Percentiles rank a stretch among this genome's conserved stretches.
These are phyloP conservation scores for Diaporthe destruens DNA, from an alignment of 2,329 filamentous ascomycete species.

Conservation along the genomic window DNA sequence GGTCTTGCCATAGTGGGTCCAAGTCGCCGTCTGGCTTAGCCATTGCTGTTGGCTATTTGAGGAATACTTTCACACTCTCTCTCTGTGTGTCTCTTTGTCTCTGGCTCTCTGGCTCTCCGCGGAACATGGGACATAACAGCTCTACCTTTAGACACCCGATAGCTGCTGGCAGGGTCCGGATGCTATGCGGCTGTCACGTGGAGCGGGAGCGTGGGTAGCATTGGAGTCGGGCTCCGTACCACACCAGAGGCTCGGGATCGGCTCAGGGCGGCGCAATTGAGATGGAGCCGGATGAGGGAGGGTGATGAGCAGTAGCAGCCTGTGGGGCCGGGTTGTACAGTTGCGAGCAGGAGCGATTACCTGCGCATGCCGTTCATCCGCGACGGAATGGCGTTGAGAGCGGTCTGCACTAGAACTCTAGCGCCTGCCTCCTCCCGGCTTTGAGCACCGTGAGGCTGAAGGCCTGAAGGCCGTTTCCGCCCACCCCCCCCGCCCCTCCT, in stretches of 20 bases:
- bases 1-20: conserved; percentile 79
- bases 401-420: neutral
- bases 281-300: neutral
- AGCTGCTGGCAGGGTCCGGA: neutral
- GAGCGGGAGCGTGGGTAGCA: conserved; percentile 11
- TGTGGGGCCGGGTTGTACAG: neutral
- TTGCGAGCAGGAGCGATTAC: neutral
- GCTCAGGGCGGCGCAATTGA: conserved; percentile 5
- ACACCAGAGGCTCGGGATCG: conserved; percentile 1
- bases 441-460: conserved; percentile 20
- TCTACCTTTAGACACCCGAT: neutral
- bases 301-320: neutral
- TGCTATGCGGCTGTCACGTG: conserved; percentile 5
- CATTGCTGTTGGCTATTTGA: conserved; percentile 47
- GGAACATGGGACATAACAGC: conserved; percentile 29
- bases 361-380: neutral
- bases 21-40: conserved; percentile 60
- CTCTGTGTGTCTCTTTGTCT: neutral
- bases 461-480: neutral
- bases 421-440: conserved; percentile 13
- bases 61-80: too few relatives aligned
- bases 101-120: neutral
- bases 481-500: neutral
- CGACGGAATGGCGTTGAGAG: conserved; percentile 3
- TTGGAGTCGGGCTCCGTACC: neutral